Evolutionary conservation across 768 basidiomycete genomes (phyloP).

Genomic region (Kwoniella heveanensis): DNA sequence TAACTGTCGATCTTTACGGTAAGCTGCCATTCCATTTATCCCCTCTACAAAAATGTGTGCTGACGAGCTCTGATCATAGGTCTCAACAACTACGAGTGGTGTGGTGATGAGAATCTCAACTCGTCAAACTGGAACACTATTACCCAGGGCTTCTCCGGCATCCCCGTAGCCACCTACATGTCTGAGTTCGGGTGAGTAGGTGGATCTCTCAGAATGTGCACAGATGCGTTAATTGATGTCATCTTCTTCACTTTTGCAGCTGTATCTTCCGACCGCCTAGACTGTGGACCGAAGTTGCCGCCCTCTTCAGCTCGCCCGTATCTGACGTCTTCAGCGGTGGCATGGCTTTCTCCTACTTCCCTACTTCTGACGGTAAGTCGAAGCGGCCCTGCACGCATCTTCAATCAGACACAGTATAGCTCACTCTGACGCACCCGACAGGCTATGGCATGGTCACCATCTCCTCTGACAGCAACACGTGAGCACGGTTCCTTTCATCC

Average conservation of each 20-base stretch:
- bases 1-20: slow-evolving; percentile 81
- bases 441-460: slow-evolving; percentile 84
- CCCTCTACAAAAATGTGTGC: background rate
- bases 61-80: slow-evolving; percentile 4
- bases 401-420: too few relatives aligned
- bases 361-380: slow-evolving; percentile 63
- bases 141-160: slow-evolving; percentile 58
- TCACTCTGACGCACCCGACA: background rate
- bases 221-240: too few relatives aligned
- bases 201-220: too few relatives aligned
- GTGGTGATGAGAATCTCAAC: slow-evolving; percentile 68
- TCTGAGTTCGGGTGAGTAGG: slow-evolving; percentile 70
- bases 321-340: slow-evolving; percentile 83
- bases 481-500: slow-evolving; percentile 12
- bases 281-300: slow-evolving; percentile 76
- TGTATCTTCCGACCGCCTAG: slow-evolving; percentile 68
- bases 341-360: slow-evolving; percentile 80
- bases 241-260: too few relatives aligned
- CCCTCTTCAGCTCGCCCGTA: slow-evolving; percentile 73
- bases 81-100: slow-evolving; percentile 69
- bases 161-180: slow-evolving; percentile 82
- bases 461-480: slow-evolving; percentile 58
- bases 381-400: too few relatives aligned
- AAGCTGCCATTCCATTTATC: slow-evolving; percentile 52
- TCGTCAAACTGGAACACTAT: slow-evolving; percentile 61